Evolutionary conservation across 768 basidiomycete species (phyloP).

Genomic region (Tulasnella sp.): DNA sequence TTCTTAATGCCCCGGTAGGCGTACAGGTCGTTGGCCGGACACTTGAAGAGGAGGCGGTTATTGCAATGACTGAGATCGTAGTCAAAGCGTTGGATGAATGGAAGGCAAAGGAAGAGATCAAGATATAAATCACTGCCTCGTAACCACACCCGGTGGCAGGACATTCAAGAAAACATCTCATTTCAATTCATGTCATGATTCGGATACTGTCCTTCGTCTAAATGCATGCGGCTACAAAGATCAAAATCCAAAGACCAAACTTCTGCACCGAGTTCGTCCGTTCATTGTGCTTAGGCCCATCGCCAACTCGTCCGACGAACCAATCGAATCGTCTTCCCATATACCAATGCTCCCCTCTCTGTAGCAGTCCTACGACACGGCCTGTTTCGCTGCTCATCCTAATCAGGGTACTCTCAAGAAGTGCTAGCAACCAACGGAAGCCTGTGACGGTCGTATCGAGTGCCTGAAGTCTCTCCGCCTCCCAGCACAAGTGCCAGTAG

Average conservation of each 20-base stretch:
- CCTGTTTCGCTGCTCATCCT: constrained; percentile 44
- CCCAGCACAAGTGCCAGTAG: constrained; percentile 38
- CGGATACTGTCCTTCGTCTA: too few species aligned
- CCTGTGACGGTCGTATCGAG: constrained; percentile 32
- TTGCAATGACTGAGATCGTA: constrained; percentile 58
- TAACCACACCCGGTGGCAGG: too few species aligned
- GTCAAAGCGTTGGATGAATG: constrained; percentile 33
- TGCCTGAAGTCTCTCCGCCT: constrained; percentile 28
- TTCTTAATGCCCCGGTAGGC: constrained; percentile 47
- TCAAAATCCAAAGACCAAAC: too few species aligned
- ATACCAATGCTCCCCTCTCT: constrained; percentile 32
- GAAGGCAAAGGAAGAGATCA: background rate
- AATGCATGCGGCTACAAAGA: too few species aligned
- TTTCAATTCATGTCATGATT: too few species aligned
- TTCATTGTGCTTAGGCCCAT: background rate
- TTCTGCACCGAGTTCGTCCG: too few species aligned
- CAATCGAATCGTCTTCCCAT: constrained; percentile 44
- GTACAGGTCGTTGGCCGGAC: constrained; percentile 61
- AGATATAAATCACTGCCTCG: too few species aligned
- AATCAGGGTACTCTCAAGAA: constrained; percentile 41
- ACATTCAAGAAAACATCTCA: too few species aligned
- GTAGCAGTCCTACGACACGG: constrained; percentile 36
- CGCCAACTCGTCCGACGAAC: constrained; percentile 34
- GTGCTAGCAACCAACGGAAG: constrained; percentile 33
- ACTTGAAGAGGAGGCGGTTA: constrained; percentile 64